Evolutionary conservation across 176 grass and related monocot species (phyloP), one percentile per base, ranked within the genome.

Genomic region (Bothriochloa decipiens): DNA sequence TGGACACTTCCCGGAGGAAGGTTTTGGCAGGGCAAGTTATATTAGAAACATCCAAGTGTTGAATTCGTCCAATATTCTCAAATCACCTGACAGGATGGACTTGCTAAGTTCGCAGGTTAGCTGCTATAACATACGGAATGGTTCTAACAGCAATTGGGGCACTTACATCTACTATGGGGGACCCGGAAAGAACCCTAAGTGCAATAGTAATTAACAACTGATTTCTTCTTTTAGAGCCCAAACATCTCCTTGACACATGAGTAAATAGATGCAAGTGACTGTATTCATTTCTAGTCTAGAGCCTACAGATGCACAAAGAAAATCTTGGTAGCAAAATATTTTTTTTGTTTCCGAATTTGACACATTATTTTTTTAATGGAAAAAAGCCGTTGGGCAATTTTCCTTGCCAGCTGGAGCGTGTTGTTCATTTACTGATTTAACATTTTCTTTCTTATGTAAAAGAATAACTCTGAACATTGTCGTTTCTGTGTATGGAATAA

Each of bases 41-140:
- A 86, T 92, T 60, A 92, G 65, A 42, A 92, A 92, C 57, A 88
- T 92, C n/a, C 78, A 92, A 62, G 77, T 92, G 46, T 83, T 92
- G 0, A 86, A 72, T 74, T 45, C 32, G 11, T 91, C 89, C 15
- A 87, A 91, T 72, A 84, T 80, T 46, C 69, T 91, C 32, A 81
- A 46, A 72, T 18, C 57, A 23, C 75, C 89, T 17, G 64, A 8
- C 32, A 81, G 36, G 22, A 6, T 91, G 11, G 45, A 75, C 16
- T 87, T 80, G 14, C 75, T 87, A 18, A 80, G 58, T 26, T 46
- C 83, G 69, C 45, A 76, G 33, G 27, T 60, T 17, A 76, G 61
- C 13, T 91, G 80, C 72, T 91, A 91, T 36, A 39, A 87, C 27
- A 80, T 87, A 45, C 68, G 76, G 55, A 87, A 52, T 50, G 89